phyloP scores from a whole-genome alignment of 768 basidiomycete species.

The Phlebiopsis flavidoalba region DNA sequence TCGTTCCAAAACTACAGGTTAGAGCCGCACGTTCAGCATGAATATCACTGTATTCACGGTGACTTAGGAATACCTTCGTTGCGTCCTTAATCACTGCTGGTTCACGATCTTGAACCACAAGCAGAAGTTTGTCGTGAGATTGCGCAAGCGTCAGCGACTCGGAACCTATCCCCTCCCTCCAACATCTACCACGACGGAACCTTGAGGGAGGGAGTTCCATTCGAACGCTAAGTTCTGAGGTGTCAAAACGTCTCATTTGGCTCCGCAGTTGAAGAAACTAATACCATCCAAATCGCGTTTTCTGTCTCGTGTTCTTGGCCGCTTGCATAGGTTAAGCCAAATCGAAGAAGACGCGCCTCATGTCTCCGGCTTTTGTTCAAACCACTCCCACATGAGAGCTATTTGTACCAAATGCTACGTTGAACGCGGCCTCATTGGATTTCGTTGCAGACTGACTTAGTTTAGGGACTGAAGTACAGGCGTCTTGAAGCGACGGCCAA shows the following conservation, averaged over 20 bases:
- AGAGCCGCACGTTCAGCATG: not conserved
- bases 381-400: slow-evolving; percentile 6
- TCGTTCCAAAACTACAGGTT: not conserved
- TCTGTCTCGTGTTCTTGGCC: not conserved
- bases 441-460: slow-evolving; percentile 14
- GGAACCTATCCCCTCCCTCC: slow-evolving; percentile 28
- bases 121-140: slow-evolving; percentile 16
- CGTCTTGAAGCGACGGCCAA: slow-evolving; percentile 15
- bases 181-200: too few relatives aligned
- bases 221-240: too few relatives aligned
- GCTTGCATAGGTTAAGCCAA: slow-evolving; percentile 21
- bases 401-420: slow-evolving; percentile 7
- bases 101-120: slow-evolving; percentile 28
- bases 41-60: not conserved
- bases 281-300: not conserved
- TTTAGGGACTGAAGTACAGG: slow-evolving; percentile 17
- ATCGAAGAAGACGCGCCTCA: slow-evolving; percentile 13
- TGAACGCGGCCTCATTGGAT: slow-evolving; percentile 13
- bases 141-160: slow-evolving; percentile 19
- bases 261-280: too few relatives aligned
- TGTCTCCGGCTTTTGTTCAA: slow-evolving; percentile 19
- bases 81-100: slow-evolving; percentile 20
- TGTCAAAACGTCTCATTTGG: not conserved
- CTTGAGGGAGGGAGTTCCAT: too few relatives aligned
- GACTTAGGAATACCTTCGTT: slow-evolving; percentile 10